Evolutionary conservation across 2,329 filamentous ascomycete genomes (phyloP), one percentile per base, ranked within the genome.

Genomic region (Pseudodiploospora longispora): DNA sequence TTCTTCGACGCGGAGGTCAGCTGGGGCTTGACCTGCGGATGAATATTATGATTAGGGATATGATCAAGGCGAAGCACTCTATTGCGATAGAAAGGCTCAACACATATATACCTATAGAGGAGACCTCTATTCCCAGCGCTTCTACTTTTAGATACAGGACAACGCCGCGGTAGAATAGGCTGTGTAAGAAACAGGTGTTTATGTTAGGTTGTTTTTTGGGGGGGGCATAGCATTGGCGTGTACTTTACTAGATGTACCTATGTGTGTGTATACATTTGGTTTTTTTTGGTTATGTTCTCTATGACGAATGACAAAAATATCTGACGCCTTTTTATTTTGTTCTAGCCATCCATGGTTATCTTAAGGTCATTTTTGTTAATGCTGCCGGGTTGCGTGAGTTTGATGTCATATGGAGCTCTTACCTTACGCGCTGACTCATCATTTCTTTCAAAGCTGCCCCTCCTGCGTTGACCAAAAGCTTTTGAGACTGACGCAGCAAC

Each of bases 1-100:
- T 98, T 47, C 73, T 94, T 30, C 74, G 70, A 41, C 76, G 83
- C 35, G 93, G 85, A 1, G 74, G 78, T 54, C 77, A 86, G 59
- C 56, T 90, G 48, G 86, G 87, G 2, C 69, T 95, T n/a, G 70
- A 77, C 41, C 82, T 82, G 55, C 77, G 80, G 8, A 70, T 83
- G 49, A 93, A 95, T 59, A 81, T 82, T 54, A 75, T 86, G 70
- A 69, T 94, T 36, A 69, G 84, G 61, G 71, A 82, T 42, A 65
- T 89, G 66, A 81, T 96, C 40, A 80, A 85, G 57, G 85, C 80
- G 27, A 91, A 85, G 68, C 66, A 74, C 6, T 52, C 55, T 31
- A 54, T 62, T 29, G 55, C 62, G 10, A 43, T 54, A 29, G 54
- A 58, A 38, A 62, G 62, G 50, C 55, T 62, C 12, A 52, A 60